Base-by-base conservation (phyloP, 1,139 yeast species). In the Candida dubliniensis region DNA sequence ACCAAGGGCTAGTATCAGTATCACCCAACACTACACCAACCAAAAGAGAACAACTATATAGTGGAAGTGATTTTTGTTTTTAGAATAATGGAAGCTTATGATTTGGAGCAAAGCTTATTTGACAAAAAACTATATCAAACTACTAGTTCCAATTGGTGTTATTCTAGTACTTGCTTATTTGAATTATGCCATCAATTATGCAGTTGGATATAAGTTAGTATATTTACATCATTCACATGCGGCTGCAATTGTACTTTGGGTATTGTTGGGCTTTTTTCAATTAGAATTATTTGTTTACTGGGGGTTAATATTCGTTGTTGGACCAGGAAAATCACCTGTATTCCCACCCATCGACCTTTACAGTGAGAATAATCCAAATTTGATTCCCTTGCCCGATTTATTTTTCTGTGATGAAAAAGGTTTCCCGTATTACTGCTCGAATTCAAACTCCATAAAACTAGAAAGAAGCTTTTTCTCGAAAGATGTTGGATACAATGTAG, bases 401-500 rank as follows among this genome's bases (percentile, higher is more conserved):
- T 85, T 84, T 57, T 59, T 70, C 14, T 82, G 88, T 57, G 85
- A 82, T 58, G 63, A 62, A 12, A 63, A 69, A 45, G 91, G 93
- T 0, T 76, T 67, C 47, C 91, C 91, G 0, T 65, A 64, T 33
- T 84, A 82, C 77, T 82, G 88, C 52, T 62, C 79, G 1, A 57
- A 59, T 8, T 80, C 87, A 46, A 64, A 72, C 35, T 72, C 83
- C 5, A 63, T 84, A 15, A 82, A 81, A 53, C 59, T 76, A 1
- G 70, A 76, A 9, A 63, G 91, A 43, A 55, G 81, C 2, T 83
- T 76, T 49, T 89, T 81, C 55, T 81, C 84, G 49, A 69, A 71
- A 15, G 66, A 71, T 38, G 41, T 61, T 44, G 66, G 67, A 0
- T 55, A 58, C 33, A 81, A 85, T 52, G 75, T 83, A 0, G 75